Conservation (phyloP, 2,329 filamentous ascomycete species). For the Fusarium verrucosum region DNA sequence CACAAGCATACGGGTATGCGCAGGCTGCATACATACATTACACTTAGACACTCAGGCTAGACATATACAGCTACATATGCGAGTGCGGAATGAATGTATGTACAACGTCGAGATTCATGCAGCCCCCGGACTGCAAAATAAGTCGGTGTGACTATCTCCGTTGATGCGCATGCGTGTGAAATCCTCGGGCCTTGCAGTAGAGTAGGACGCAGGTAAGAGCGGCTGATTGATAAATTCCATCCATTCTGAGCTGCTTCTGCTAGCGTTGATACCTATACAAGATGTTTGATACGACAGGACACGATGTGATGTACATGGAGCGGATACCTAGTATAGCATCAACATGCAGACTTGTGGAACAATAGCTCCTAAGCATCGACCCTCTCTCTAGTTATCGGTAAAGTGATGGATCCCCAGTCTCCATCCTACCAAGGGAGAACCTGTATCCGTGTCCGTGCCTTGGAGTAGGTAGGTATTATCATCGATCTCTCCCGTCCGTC, state of each 20-base stretch:
- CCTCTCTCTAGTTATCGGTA: neutral
- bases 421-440: neutral
- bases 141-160: constrained; percentile 43
- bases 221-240: constrained; percentile 1
- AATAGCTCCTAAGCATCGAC: neutral
- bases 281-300: constrained; percentile 28
- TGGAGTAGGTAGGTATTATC: neutral
- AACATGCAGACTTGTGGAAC: constrained; percentile 6
- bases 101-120: constrained; percentile 43
- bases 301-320: constrained; percentile 11
- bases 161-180: constrained; percentile 36
- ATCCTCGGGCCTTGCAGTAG: constrained; percentile 33
- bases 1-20: constrained; percentile 22
- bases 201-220: constrained; percentile 1
- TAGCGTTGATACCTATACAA: constrained; percentile 20
- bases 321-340: too few species aligned
- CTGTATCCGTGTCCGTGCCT: neutral
- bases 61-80: constrained; percentile 13
- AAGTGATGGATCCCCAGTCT: neutral
- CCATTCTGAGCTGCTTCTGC: neutral
- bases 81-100: constrained; percentile 21
- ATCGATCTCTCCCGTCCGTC: constrained; percentile 22
- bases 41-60: too few species aligned
- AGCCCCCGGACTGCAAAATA: constrained; percentile 33
- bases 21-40: constrained; percentile 1